phyloP scores from a whole-genome alignment of 1,139 yeast genomes.

The Petasospora rhodanensis region DNA sequence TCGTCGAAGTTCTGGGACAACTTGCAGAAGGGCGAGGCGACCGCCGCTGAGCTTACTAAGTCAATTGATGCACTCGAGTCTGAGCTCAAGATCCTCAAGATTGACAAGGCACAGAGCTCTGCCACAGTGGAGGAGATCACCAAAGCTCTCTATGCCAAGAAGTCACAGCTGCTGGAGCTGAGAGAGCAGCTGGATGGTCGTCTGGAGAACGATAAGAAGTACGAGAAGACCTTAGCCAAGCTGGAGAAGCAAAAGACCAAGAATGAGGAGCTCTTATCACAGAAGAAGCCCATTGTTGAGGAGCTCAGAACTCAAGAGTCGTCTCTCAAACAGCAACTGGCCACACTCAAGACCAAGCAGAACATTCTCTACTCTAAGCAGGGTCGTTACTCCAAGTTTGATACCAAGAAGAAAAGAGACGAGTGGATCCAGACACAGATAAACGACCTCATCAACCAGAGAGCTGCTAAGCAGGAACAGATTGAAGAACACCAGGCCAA shows the following conservation, averaged over 20 bases:
- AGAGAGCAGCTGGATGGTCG: slow-evolving; percentile 27
- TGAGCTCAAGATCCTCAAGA: slow-evolving; percentile 38
- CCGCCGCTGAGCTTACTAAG: slow-evolving; percentile 36
- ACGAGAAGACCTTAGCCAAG: slow-evolving; percentile 25
- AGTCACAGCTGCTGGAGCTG: slow-evolving; percentile 29
- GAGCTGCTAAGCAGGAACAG: slow-evolving; percentile 19
- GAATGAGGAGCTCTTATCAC: slow-evolving; percentile 39
- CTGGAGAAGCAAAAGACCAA: slow-evolving; percentile 34
- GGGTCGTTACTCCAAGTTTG: slow-evolving; percentile 62
- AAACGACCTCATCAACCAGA: slow-evolving; percentile 29
- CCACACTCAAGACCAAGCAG: slow-evolving; percentile 48
- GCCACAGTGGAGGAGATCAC: slow-evolving; percentile 43
- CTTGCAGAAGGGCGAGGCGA: slow-evolving; percentile 47
- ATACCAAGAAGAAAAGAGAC: slow-evolving; percentile 56
- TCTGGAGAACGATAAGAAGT: slow-evolving; percentile 24
- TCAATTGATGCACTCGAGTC: slow-evolving; percentile 27
- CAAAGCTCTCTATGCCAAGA: slow-evolving; percentile 32
- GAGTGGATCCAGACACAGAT: slow-evolving; percentile 59
- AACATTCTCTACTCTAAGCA: slow-evolving; percentile 69
- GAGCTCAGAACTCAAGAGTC: slow-evolving; percentile 40
- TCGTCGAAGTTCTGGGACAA: slow-evolving; percentile 36
- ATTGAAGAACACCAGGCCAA: slow-evolving; percentile 17
- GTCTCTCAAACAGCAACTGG: slow-evolving; percentile 36
- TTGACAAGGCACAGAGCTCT: slow-evolving; percentile 49
- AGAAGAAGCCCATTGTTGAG: slow-evolving; percentile 41